Evolutionary conservation across 2,329 filamentous ascomycete genomes (phyloP).

Genomic region (Trichothecium sympodiale): DNA sequence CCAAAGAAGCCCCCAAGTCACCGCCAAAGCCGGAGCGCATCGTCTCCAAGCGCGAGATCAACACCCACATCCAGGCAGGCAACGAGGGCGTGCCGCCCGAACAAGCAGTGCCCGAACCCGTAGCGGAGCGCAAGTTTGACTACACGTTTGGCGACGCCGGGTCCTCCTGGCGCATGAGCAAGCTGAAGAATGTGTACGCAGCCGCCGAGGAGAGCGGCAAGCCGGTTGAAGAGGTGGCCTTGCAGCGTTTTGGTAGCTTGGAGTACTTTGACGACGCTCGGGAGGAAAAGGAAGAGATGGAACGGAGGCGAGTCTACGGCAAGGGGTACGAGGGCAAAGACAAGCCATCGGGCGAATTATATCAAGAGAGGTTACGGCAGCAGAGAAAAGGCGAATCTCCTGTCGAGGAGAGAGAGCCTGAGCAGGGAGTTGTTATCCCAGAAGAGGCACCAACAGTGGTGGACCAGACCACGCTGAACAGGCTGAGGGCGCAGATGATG

Average conservation of each 20-base stretch:
- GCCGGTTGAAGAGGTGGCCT: constrained; percentile 70
- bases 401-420: constrained; percentile 14
- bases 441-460: constrained; percentile 35
- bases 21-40: constrained; percentile 59
- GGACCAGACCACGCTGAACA: constrained; percentile 74
- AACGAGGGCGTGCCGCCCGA: background rate
- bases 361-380: constrained; percentile 60
- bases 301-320: constrained; percentile 73
- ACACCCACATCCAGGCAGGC: constrained; percentile 29
- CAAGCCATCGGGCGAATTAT: constrained; percentile 80
- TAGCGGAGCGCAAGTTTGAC: constrained; percentile 42
- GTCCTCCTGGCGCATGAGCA: constrained; percentile 94
- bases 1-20: constrained; percentile 40
- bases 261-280: constrained; percentile 83
- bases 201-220: constrained; percentile 63
- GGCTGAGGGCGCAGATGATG: constrained; percentile 88
- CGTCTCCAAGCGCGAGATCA: constrained; percentile 73
- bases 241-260: constrained; percentile 71
- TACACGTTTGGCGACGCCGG: constrained; percentile 87
- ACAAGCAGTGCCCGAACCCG: constrained; percentile 18
- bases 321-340: constrained; percentile 74
- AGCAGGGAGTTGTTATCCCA: constrained; percentile 47
- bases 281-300: constrained; percentile 86
- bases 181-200: constrained; percentile 74
- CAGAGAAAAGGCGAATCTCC: constrained; percentile 23